phyloP scores from a whole-genome alignment of 2,329 filamentous ascomycete genomes.

The Aspergillus unguis region DNA sequence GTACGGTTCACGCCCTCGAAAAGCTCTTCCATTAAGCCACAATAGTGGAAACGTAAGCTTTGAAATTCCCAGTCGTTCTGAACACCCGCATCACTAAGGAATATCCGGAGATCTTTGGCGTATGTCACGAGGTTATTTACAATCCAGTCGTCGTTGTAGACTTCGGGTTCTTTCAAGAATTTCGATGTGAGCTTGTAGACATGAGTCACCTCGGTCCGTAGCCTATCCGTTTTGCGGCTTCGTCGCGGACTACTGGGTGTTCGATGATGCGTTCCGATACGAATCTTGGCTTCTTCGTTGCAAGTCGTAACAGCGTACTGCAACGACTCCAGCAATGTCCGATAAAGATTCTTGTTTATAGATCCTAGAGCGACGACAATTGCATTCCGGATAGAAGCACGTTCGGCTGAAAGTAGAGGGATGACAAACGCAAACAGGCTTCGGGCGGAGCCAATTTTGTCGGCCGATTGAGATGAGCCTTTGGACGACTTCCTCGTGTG shows the following conservation, averaged over 20 bases:
- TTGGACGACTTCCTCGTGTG: slow-evolving; percentile 80
- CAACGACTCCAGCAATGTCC: slow-evolving; percentile 82
- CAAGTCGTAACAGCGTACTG: slow-evolving; percentile 82
- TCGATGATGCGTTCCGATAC: slow-evolving; percentile 73
- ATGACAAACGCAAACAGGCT: slow-evolving; percentile 90
- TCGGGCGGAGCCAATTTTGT: slow-evolving; percentile 81
- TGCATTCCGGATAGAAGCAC: slow-evolving; percentile 78
- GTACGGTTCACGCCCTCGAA: slow-evolving; percentile 88
- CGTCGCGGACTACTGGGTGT: slow-evolving; percentile 77
- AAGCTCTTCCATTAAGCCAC: slow-evolving; percentile 85
- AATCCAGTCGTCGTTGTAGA: slow-evolving; percentile 86
- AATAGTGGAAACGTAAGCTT: slow-evolving; percentile 86
- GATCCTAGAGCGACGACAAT: slow-evolving; percentile 90
- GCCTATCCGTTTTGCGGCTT: slow-evolving; percentile 77
- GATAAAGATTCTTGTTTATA: slow-evolving; percentile 91
- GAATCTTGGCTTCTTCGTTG: slow-evolving; percentile 80
- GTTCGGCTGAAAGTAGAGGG: slow-evolving; percentile 76
- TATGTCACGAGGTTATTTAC: slow-evolving; percentile 84
- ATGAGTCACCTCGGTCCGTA: slow-evolving; percentile 92
- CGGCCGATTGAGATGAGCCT: slow-evolving; percentile 56
- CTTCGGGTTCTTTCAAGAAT: slow-evolving; percentile 73
- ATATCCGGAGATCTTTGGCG: slow-evolving; percentile 86
- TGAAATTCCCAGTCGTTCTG: slow-evolving; percentile 95
- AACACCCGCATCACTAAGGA: slow-evolving; percentile 90
- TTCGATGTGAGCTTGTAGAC: slow-evolving; percentile 92